Conservation (phyloP, 345 rosid species). For the Euphorbia tirucalli region DNA sequence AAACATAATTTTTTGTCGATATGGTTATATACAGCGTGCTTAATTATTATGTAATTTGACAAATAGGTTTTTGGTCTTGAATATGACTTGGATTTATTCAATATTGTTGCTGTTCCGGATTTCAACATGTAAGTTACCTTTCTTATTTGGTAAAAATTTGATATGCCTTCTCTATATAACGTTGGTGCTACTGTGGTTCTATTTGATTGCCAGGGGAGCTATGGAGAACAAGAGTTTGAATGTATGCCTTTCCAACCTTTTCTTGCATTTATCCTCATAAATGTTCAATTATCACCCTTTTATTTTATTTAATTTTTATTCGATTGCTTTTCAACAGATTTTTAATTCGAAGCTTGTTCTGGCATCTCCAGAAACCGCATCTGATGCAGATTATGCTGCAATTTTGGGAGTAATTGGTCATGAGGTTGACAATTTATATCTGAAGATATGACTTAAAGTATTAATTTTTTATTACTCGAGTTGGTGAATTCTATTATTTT, state of each 20-base stretch:
- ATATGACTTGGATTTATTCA: conserved; percentile 98
- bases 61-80: conserved; percentile 94
- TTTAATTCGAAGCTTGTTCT: conserved; percentile 96
- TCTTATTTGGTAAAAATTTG: background rate
- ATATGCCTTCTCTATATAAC: background rate
- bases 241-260: conserved; percentile 40
- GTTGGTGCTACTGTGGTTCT: background rate
- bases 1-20: conserved; percentile 1
- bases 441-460: background rate
- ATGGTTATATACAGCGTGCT: conserved; percentile 13
- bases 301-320: conserved; percentile 15
- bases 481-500: conserved; percentile 12
- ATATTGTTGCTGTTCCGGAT: conserved; percentile 96
- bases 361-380: conserved; percentile 98
- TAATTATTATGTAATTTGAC: background rate
- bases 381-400: conserved; percentile 95
- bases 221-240: conserved; percentile 99
- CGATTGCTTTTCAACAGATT: conserved; percentile 52
- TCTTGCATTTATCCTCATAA: background rate
- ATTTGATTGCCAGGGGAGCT: conserved; percentile 77
- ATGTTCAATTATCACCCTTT: background rate
- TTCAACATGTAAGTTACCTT: conserved; percentile 76
- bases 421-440: conserved; percentile 55
- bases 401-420: conserved; percentile 97
- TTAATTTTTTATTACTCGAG: background rate